Evolutionary conservation across 2,329 filamentous ascomycete genomes (phyloP), one percentile per base, ranked within the genome.

Genomic region (Stachybotrys chlorohalonatus): DNA sequence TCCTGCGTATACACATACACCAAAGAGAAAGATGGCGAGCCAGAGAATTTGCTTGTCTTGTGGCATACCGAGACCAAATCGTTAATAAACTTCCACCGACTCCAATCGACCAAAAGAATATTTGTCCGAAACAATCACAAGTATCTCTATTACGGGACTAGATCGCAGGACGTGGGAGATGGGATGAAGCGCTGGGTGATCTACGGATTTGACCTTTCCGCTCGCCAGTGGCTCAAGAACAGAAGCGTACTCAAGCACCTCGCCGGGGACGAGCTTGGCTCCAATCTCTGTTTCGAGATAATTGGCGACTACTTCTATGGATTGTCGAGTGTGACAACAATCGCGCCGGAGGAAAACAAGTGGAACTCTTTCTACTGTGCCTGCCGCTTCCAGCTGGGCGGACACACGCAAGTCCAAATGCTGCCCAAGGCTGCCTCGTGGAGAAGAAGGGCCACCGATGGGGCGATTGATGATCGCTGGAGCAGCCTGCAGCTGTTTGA

Each of bases 381-480:
- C 64, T 73, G 83, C 49, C 80, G 85, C 9, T 82, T 90, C 55
- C 80, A 79, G 1, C 71, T 89, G 11, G 62, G 73, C 36, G 66
- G 65, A 1, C 65, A 62, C 7, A 59, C 75, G n/a, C 70, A 78
- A 58, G 66, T 67, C 42, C 71, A 72, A 57, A 70, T 61, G 49
- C 72, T n/a, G 75, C 76, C 54, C 62, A 67, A 48, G 70, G 73
- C 17, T 76, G 49, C 57, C 59, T 52, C 59, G 49, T 90, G 84
- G 79, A 76, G 87, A 7, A 80, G 87, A 15, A 76, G 86, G 52
- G 84, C 89, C 60, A 73, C 72, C 31, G 87, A 91, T 65, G 87
- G 87, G 0, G 81, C 85, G 0, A 83, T 90, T 15, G 86, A 91
- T 59, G 84, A 90, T 60, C 79, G 85, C 3, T 92, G 87, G 87